These are phyloP conservation scores for Choiromyces venosus DNA, from an alignment of 495 filamentous ascomycete species.

Conservation along the genomic window DNA sequence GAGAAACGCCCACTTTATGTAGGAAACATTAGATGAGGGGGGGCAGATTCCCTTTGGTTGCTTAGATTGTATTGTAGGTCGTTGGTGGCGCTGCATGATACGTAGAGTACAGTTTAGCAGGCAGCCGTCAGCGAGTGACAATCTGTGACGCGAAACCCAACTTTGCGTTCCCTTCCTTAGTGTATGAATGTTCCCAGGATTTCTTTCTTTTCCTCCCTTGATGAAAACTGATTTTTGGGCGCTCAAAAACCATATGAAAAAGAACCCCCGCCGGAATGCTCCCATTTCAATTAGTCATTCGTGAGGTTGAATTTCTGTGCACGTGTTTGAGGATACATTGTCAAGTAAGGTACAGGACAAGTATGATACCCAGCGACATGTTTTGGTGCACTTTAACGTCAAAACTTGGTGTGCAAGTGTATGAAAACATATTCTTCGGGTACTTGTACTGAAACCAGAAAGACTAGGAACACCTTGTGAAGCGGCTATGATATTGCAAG, in stretches of 20 bases:
- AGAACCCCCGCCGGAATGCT: not conserved
- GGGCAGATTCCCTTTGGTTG: too few species aligned
- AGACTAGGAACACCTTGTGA: not conserved
- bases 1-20: too few species aligned
- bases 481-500: not conserved
- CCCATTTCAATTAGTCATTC: not conserved
- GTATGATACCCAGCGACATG: too few species aligned
- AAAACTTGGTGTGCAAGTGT: too few species aligned
- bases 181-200: not conserved
- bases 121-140: not conserved
- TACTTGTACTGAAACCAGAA: not conserved
- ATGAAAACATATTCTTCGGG: too few species aligned
- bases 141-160: not conserved
- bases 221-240: not conserved
- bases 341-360: too few species aligned
- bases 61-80: too few species aligned
- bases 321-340: too few species aligned
- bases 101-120: too few species aligned
- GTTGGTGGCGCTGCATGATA: too few species aligned
- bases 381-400: too few species aligned
- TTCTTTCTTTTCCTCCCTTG: not conserved
- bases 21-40: too few species aligned
- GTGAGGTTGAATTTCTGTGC: not conserved
- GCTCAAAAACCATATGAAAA: not conserved
- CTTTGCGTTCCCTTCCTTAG: not conserved